phyloP scores from a whole-genome alignment of 768 basidiomycete genomes.

The Boletus tylopilopsis region DNA sequence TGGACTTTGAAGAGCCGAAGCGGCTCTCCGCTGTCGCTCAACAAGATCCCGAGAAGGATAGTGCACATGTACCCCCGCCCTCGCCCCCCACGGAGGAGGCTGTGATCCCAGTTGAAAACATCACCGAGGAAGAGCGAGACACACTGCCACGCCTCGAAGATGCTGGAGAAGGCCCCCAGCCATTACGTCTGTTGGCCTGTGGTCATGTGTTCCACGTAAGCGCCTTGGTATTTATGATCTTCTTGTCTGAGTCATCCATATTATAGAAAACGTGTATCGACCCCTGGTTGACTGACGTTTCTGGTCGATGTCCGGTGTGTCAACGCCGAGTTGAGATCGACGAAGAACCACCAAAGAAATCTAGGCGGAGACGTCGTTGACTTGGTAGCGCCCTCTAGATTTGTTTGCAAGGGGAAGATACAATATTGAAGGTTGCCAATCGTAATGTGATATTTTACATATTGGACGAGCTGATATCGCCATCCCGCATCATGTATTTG shows the following conservation, averaged over 20 bases:
- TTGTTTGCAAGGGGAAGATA: constrained; percentile 16
- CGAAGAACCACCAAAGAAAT: constrained; percentile 34
- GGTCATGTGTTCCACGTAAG: constrained; percentile 90
- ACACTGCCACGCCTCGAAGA: constrained; percentile 54
- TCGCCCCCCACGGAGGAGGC: constrained; percentile 18
- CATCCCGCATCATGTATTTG: constrained; percentile 21
- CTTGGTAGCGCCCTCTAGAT: constrained; percentile 2
- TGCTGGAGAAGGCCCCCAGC: constrained; percentile 73
- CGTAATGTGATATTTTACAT: constrained; percentile 31
- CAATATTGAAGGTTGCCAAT: constrained; percentile 26
- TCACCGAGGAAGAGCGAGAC: constrained; percentile 40
- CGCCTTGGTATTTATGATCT: constrained; percentile 4
- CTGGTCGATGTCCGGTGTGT: constrained; percentile 85
- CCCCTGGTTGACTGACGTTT: constrained; percentile 83
- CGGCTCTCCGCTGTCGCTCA: constrained; percentile 24
- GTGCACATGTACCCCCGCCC: constrained; percentile 4
- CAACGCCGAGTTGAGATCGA: constrained; percentile 65
- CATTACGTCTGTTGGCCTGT: constrained; percentile 70
- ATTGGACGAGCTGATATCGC: constrained; percentile 26
- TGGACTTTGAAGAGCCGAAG: constrained; percentile 79
- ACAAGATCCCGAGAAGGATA: constrained; percentile 30
- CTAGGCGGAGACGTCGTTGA: constrained; percentile 24
- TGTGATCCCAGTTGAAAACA: constrained; percentile 33
- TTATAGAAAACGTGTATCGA: constrained; percentile 86
- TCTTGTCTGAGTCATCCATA: constrained; percentile 1